Evolutionary conservation across 805 yeast species (phyloP), one percentile per base, ranked within the genome.

Genomic region (Candida qinlingensis): DNA sequence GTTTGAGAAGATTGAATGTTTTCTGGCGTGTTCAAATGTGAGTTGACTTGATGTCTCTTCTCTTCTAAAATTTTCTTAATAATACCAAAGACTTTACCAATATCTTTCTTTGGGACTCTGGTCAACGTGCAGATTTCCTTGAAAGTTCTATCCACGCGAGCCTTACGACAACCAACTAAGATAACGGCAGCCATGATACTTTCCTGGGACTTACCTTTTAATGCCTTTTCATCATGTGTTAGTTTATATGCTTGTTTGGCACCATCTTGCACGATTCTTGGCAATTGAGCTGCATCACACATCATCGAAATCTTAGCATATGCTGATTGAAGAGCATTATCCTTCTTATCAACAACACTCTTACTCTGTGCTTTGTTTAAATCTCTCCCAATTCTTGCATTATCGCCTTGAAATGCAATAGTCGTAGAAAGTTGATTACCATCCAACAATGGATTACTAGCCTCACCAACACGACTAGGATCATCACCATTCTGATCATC

Each of bases 381-480:
- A 55, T 92, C 98, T 53, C 96, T 75, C n/a, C 96, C 96, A 4
- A 81, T 78, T 52, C 83, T 79, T n/a, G 84, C 78, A n/a, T 49
- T 49, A 54, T 91, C 95, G 40, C 89, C 95, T 37, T 88, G 87
- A 50, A 83, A 82, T 29, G 96, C 87, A 52, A 94, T 94, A 74
- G 91, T 83, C 5, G 99, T 92, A 12, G 95, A 88, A 48, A 92
- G 80, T 66, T 91, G 95, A 58, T 87, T 92, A 25, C 95, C 86
- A 62, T 91, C 97, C 57, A 94, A 75, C 47, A 91, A 72, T 8
- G 97, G 97, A 64, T 91, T 91, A 13, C 90, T 83, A 5, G 97
- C 97, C 64, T 91, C 97, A 67, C 99, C 99, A 54, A 92, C 99
- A 87, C 99, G 98, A 56, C 94, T 84, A 5, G 99, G 99, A 66